Base-by-base conservation (phyloP, 2,329 filamentous ascomycete species). In the Aureobasidium lini region DNA sequence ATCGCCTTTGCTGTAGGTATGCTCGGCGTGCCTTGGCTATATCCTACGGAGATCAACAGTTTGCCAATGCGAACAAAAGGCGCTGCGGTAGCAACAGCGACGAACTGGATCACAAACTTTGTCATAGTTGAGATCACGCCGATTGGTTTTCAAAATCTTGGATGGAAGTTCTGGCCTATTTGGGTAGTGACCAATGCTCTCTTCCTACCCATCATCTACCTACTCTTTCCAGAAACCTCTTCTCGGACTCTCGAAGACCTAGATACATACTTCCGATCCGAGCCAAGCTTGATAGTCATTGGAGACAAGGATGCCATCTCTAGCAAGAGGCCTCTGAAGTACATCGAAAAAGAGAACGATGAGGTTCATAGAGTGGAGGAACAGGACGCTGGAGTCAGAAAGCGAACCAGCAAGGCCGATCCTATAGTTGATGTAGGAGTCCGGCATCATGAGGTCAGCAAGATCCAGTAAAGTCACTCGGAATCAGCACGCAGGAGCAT, bases 1-100 rank as follows among this genome's bases (percentile, higher is more conserved):
- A 73, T 81, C 44, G 80, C 79, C 70, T 81, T 82, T 62, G 79
- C 73, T 15, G 75, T 79, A n/a, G 77, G 77, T 9, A 74, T 71
- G 72, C 74, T 78, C 40, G 78, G 76, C 4, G 68, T 72, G 29
- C 66, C 66, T 1, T 67, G 67, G 69, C 40, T 60, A 2, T 48
- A 16, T 18, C 40, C 39, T 0, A 74, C 77, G 1, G 78, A 81
- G 59, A 79, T 80, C 66, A 80, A 80, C 58, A 74, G 74, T 0
- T 67, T 81, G 31, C 69, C 73, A 0, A 80, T 80, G 71, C 70
- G 79, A 37, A 77, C 76, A 0, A 79, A 78, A 60, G 76, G 77
- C 4, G 77, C 77, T 0, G 77, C 78, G 0, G 60, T 80, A 1
- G 78, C 75, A 0, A 80, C 78, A 5, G 78, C 77, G 0, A 80